A percentile compares a stretch with the other conserved stretches of the same genome.
Conservation (phyloP, 1,284 basidiomycete species). For the Cryptococcus jaspeensis region DNA sequence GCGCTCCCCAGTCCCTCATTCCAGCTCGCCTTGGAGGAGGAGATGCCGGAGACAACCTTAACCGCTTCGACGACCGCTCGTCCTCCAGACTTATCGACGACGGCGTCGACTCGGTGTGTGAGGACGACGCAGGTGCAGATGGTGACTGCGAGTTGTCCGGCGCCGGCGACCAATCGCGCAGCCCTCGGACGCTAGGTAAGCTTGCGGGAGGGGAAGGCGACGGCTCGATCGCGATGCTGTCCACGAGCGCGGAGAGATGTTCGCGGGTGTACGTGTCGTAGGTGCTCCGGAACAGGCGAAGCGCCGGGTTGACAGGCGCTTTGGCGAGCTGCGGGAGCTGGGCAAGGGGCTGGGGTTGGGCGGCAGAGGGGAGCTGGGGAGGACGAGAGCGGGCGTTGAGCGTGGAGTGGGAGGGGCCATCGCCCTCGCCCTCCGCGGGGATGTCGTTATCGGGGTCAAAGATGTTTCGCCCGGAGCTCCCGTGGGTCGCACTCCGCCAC, state of each 20-base stretch:
- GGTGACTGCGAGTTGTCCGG: constrained; percentile 2
- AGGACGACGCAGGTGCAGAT: constrained; percentile 10
- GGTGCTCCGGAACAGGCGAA: constrained; percentile 77
- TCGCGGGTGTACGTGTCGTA: constrained; percentile 93
- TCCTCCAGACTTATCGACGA: constrained; percentile 20
- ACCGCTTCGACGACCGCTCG: constrained; percentile 34
- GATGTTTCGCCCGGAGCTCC: not conserved
- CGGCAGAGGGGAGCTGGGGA: not conserved
- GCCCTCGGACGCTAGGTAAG: constrained; percentile 11
- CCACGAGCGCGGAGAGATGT: constrained; percentile 84
- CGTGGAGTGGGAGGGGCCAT: constrained; percentile 19
- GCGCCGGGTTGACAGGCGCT: constrained; percentile 60
- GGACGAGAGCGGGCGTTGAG: constrained; percentile 9
- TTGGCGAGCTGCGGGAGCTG: not conserved
- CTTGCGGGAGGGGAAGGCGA: constrained; percentile 59
- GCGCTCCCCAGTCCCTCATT: constrained; percentile 40
- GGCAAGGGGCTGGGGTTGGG: not conserved
- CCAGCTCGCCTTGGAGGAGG: constrained; percentile 20
- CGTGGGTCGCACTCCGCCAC: constrained; percentile 12
- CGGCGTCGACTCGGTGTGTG: constrained; percentile 9
- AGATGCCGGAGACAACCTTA: constrained; percentile 32
- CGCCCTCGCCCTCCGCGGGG: constrained; percentile 10
- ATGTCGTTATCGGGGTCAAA: constrained; percentile 14
- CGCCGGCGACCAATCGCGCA: constrained; percentile 23
- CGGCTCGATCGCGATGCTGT: constrained; percentile 73